Conservation (phyloP, 176 grass and related monocot species). For the Microstegium vimineum region DNA sequence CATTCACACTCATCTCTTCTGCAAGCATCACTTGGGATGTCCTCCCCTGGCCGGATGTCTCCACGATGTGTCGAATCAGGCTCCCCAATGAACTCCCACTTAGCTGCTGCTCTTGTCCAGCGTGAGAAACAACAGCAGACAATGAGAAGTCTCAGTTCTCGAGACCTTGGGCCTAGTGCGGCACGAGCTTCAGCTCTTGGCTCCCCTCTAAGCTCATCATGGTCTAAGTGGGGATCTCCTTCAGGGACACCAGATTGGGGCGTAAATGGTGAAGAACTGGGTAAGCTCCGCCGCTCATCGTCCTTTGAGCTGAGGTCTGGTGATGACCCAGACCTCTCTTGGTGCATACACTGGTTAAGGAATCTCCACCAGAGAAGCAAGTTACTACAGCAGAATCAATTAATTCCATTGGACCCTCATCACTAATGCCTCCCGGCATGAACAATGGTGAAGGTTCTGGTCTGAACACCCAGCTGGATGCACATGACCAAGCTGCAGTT, state of each 20-base stretch:
- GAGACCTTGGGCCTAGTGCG: conserved; percentile 56
- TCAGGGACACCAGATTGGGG: conserved; percentile 60
- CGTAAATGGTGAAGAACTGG: conserved; percentile 64
- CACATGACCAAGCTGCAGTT: conserved; percentile 51
- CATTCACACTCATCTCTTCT: conserved; percentile 56
- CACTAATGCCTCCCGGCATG: conserved; percentile 14
- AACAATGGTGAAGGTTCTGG: conserved; percentile 20
- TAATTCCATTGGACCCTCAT: conserved; percentile 34
- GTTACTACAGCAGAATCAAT: conserved; percentile 24
- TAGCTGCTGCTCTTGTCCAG: conserved; percentile 53
- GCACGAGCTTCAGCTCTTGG: conserved; percentile 36
- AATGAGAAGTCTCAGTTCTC: conserved; percentile 75
- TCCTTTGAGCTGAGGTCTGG: conserved; percentile 66
- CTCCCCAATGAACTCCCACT: conserved; percentile 64
- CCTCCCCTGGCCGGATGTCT: conserved; percentile 66
- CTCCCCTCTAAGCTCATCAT: conserved; percentile 58
- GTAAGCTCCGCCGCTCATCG: conserved; percentile 64
- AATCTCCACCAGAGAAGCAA: conserved; percentile 70
- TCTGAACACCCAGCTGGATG: conserved; percentile 23
- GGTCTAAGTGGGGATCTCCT: conserved; percentile 64
- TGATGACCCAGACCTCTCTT: conserved; percentile 78
- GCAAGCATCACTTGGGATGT: conserved; percentile 58
- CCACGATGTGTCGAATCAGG: conserved; percentile 55
- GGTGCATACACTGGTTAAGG: conserved; percentile 75
- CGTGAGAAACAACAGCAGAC: conserved; percentile 73